phyloP scores from a whole-genome alignment of 1,139 yeast species.

The Candida dubliniensis region DNA sequence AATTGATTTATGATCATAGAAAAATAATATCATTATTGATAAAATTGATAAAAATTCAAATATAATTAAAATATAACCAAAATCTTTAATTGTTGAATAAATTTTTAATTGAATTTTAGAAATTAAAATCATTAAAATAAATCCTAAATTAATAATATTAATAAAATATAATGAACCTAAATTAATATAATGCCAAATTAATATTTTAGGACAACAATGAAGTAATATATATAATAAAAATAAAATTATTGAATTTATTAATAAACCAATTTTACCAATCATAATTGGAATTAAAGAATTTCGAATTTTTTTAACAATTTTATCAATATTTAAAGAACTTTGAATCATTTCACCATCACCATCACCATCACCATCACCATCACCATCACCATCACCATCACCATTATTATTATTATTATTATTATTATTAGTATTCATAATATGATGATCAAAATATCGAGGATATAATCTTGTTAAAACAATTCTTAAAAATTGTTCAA shows the following conservation, averaged over 20 bases:
- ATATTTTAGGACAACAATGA: constrained; percentile 7
- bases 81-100: constrained; percentile 1
- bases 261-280: constrained; percentile 8
- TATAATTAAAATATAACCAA: constrained; percentile 7
- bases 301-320: neutral
- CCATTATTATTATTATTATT: too few species aligned
- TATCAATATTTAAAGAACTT: neutral
- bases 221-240: constrained; percentile 5
- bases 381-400: too few species aligned
- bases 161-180: constrained; percentile 5
- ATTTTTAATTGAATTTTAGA: constrained; percentile 1
- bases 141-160: constrained; percentile 3
- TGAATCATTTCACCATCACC: neutral
- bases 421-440: too few species aligned
- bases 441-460: too few species aligned
- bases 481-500: constrained; percentile 1
- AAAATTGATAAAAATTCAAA: constrained; percentile 10
- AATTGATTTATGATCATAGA: constrained; percentile 9
- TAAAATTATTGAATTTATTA: constrained; percentile 8
- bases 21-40: constrained; percentile 8
- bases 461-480: constrained; percentile 8
- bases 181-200: constrained; percentile 12
- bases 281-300: neutral
- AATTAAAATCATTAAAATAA: constrained; percentile 5
- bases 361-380: too few species aligned